Percentiles rank a stretch among this genome's conserved stretches.
phyloP scores from a whole-genome alignment of 192 early-diverging fungal species.

The Haplosporangium gracile region DNA sequence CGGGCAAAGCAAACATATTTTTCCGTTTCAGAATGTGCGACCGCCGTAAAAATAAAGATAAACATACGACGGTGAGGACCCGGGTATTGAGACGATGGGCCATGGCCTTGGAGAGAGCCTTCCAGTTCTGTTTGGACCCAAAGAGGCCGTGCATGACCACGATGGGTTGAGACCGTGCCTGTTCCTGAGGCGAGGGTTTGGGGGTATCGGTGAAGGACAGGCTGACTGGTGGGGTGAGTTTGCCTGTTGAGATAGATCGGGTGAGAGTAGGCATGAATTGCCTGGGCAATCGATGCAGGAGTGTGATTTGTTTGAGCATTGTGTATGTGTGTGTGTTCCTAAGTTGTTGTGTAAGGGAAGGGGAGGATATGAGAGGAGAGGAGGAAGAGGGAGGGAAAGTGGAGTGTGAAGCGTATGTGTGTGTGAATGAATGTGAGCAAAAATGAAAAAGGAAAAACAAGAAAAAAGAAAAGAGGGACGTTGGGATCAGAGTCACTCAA shows the following conservation, averaged over 20 bases:
- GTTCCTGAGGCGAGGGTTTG: conserved; percentile 13
- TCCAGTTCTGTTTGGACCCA: conserved; percentile 96
- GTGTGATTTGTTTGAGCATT: background rate
- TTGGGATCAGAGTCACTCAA: no score
- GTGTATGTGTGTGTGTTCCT: background rate
- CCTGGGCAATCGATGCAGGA: background rate
- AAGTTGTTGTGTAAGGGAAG: background rate
- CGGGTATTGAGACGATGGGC: conserved; percentile 69
- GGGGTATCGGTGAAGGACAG: conserved; percentile 39
- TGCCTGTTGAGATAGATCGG: background rate
- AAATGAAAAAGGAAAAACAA: no score
- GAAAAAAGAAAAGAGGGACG: no score
- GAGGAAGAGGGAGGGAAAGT: background rate
- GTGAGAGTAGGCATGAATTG: background rate
- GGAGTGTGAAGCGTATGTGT: background rate
- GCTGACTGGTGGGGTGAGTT: conserved; percentile 16
- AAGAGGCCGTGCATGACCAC: conserved; percentile 93
- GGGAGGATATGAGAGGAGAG: conserved; percentile 1
- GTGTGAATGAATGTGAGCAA: background rate
- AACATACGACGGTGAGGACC: conserved; percentile 74
- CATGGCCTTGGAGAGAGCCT: conserved; percentile 83
- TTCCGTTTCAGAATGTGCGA: background rate
- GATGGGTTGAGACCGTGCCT: conserved; percentile 60
- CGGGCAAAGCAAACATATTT: background rate
- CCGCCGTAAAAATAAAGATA: background rate